Evolutionary conservation across 2,329 filamentous ascomycete species (phyloP).

Genomic region (Colletotrichum theobromicola): DNA sequence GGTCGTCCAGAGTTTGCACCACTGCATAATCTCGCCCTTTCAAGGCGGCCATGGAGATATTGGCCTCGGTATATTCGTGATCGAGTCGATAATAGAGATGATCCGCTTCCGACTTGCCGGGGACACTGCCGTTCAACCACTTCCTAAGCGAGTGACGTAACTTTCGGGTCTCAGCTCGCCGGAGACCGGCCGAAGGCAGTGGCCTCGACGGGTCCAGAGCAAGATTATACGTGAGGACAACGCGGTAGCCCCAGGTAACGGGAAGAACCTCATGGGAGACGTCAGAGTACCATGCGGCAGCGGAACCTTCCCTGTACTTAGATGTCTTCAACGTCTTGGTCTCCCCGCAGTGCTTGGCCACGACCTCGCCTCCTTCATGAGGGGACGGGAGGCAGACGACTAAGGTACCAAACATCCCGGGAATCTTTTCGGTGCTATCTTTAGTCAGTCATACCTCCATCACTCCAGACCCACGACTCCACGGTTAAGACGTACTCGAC

Average conservation of each 20-base stretch:
- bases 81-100: slow-evolving; percentile 35
- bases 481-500: slow-evolving; percentile 35
- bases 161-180: background rate
- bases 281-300: slow-evolving; percentile 52
- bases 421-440: slow-evolving; percentile 47
- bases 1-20: slow-evolving; percentile 27
- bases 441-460: background rate
- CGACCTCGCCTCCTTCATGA: slow-evolving; percentile 52
- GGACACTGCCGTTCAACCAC: slow-evolving; percentile 26
- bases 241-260: slow-evolving; percentile 51
- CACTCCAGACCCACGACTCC: background rate
- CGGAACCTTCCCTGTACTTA: slow-evolving; percentile 19
- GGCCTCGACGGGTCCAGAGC: slow-evolving; percentile 14
- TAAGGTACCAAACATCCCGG: slow-evolving; percentile 56
- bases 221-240: slow-evolving; percentile 60
- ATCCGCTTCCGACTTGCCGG: background rate
- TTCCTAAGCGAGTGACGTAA: slow-evolving; percentile 27
- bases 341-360: slow-evolving; percentile 38
- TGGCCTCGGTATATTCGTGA: slow-evolving; percentile 37
- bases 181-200: slow-evolving; percentile 26
- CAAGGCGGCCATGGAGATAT: slow-evolving; percentile 30
- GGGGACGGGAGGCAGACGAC: slow-evolving; percentile 52
- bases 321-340: slow-evolving; percentile 35
- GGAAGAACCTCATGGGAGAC: slow-evolving; percentile 56
- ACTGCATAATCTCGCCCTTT: slow-evolving; percentile 31